Conservation (phyloP, 2,329 filamentous ascomycete genomes). For the Hirsutella rhossiliensis region DNA sequence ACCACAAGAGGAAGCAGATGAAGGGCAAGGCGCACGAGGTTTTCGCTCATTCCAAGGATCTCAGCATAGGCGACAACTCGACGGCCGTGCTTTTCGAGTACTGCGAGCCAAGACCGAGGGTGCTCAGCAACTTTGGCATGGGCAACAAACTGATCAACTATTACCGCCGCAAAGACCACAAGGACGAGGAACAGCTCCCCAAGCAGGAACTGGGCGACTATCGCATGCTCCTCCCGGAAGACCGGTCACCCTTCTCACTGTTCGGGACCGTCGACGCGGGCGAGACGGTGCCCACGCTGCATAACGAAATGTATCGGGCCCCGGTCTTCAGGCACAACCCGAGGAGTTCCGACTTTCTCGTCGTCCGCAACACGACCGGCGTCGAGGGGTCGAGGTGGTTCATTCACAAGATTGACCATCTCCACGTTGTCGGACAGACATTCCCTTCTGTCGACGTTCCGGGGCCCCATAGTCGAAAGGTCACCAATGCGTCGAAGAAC, state of each 20-base stretch:
- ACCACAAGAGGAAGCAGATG: slow-evolving; percentile 69
- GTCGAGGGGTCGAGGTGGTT: slow-evolving; percentile 69
- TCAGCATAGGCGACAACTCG: slow-evolving; percentile 82
- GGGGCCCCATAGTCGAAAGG: slow-evolving; percentile 84
- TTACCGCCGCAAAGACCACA: slow-evolving; percentile 68
- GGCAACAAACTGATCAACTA: slow-evolving; percentile 94
- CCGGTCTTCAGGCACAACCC: slow-evolving; percentile 82
- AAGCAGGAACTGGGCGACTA: slow-evolving; percentile 83
- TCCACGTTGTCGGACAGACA: slow-evolving; percentile 85
- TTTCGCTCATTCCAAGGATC: slow-evolving; percentile 67
- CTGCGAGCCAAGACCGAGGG: slow-evolving; percentile 82
- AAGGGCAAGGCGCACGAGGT: slow-evolving; percentile 71
- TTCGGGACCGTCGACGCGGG: slow-evolving; percentile 90
- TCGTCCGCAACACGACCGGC: slow-evolving; percentile 72
- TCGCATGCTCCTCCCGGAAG: slow-evolving; percentile 77
- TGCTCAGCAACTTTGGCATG: slow-evolving; percentile 96
- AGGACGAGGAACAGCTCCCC: slow-evolving; percentile 62
- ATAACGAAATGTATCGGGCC: slow-evolving; percentile 91
- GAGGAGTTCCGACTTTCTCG: slow-evolving; percentile 71
- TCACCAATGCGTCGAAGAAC: slow-evolving; percentile 95
- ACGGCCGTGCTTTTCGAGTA: slow-evolving; percentile 85
- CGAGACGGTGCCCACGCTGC: slow-evolving; percentile 78
- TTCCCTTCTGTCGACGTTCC: slow-evolving; percentile 89
- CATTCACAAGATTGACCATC: slow-evolving; percentile 78
- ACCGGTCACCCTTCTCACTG: slow-evolving; percentile 89